phyloP scores from a whole-genome alignment of 768 basidiomycete genomes.

The Phlebiopsis flavidoalba region DNA sequence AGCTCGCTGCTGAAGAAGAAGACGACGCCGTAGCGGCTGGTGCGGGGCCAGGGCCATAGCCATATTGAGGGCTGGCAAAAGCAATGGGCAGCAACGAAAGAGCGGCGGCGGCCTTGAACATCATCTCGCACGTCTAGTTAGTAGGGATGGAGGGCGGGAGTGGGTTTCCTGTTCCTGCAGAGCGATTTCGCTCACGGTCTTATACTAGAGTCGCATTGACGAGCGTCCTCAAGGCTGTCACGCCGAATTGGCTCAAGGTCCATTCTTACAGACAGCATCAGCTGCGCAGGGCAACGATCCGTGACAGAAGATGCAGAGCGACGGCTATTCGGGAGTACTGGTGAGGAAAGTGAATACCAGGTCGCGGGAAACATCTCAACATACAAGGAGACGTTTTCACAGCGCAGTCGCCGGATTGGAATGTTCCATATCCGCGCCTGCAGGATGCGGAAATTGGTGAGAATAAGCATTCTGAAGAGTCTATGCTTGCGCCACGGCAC shows the following conservation, averaged over 20 bases:
- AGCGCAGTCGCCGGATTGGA: constrained; percentile 8
- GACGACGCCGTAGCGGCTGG: constrained; percentile 21
- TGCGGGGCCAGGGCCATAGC: constrained; percentile 18
- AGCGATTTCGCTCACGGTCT: neutral
- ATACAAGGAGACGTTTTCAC: constrained; percentile 1
- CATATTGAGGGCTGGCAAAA: constrained; percentile 36
- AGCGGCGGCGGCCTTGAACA: constrained; percentile 23
- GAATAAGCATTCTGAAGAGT: neutral
- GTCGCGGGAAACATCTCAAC: constrained; percentile 8
- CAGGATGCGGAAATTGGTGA: neutral
- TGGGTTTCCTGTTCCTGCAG: neutral
- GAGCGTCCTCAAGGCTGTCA: neutral
- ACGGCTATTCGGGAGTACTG: neutral
- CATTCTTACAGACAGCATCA: neutral
- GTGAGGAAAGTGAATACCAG: neutral
- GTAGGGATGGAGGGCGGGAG: neutral
- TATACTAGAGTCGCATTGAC: neutral
- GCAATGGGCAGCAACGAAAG: constrained; percentile 26
- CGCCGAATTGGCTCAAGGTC: neutral
- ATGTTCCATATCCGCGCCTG: neutral
- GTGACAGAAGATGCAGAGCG: neutral
- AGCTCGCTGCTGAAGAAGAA: constrained; percentile 21
- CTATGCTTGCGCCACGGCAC: neutral
- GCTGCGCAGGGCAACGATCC: neutral
- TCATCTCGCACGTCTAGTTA: constrained; percentile 16